Percentiles rank a stretch among this genome's conserved stretches.
Evolutionary conservation across 495 filamentous ascomycete species (phyloP).

Genomic region (Penicillium paradoxum): DNA sequence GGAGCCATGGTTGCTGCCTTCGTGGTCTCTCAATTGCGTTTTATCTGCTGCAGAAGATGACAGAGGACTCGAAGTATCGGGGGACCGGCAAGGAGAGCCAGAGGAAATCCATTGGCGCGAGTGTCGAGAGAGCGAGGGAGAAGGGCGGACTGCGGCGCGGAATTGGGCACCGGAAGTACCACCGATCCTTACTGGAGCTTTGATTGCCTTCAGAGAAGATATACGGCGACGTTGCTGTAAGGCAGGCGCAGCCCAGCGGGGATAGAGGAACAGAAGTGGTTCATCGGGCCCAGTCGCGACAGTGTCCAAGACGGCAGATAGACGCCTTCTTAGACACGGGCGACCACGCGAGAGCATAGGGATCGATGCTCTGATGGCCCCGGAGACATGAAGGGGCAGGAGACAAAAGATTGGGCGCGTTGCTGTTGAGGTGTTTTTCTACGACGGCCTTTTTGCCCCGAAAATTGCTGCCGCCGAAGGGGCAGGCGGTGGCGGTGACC

Average conservation of each 20-base stretch:
- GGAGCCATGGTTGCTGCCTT: background rate
- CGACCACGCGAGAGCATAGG: constrained; percentile 41
- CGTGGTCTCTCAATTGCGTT: background rate
- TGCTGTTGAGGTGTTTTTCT: constrained; percentile 8
- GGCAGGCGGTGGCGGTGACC: constrained; percentile 27
- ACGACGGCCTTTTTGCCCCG: constrained; percentile 16
- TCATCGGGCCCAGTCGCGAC: constrained; percentile 34
- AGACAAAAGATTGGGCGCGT: constrained; percentile 1
- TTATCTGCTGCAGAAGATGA: background rate
- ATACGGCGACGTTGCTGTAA: constrained; percentile 21
- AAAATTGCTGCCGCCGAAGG: constrained; percentile 23
- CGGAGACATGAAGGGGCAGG: constrained; percentile 14
- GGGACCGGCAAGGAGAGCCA: background rate
- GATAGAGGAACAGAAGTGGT: constrained; percentile 46
- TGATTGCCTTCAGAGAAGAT: constrained; percentile 13
- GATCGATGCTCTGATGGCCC: constrained; percentile 14
- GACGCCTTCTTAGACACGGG: constrained; percentile 38
- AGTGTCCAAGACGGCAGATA: constrained; percentile 36
- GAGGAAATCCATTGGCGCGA: constrained; percentile 29
- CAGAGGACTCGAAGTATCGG: background rate
- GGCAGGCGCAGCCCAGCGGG: constrained; percentile 35
- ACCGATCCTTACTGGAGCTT: background rate
- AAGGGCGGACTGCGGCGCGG: background rate
- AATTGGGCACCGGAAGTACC: background rate
- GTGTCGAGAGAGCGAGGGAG: constrained; percentile 16